Base-by-base conservation (phyloP, 768 basidiomycete genomes). In the Rhizopogon rudus region DNA sequence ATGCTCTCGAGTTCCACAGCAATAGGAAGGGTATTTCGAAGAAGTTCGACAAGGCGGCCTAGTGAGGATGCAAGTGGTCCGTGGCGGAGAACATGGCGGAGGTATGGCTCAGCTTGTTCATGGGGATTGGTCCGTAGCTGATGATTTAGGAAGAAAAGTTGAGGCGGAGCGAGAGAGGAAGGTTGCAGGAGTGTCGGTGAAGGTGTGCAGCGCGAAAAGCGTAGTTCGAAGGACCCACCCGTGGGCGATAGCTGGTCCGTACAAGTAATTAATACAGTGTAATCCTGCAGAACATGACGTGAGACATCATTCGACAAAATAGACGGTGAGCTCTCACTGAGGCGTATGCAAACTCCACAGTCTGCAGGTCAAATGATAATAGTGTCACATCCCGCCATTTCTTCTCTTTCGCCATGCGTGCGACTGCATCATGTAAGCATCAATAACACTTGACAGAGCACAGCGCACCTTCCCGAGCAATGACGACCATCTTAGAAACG, bases 401-500 rank as follows among this genome's bases (percentile, higher is more conserved):
- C 56, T 80, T 82, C 57, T 79, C 77, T 60, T 86, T 84, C 14
- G 88, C 81, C 84, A 95, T 88, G 66, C 89, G 86, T 5, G 87
- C 89, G 40, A 95, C 93, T 92, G 54, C 3, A 48, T 16, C 51
- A 33, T 29, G 31, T 57, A 12, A 60, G 57, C 16, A 44, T 43
- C 52, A 46, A 46, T 25, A 50, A 25, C 17, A 16, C n/a, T 7
- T 3, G 12, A 22, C 12, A 37, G 14, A 40, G 54, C 4, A 10
- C 46, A n/a, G 63, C 76, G 55, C 65, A 91, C 92, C 84, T 75
- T 94, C 91, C 57, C 91, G 82, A 12, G 93, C 93, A 53, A 96
- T 93, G 28, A 94, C 90, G 12, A 94, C 91, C 81, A 94, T 93
- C 71, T 93, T 95, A 17, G 91, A 91, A 31, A 96, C 89, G 44